These are phyloP conservation scores for Lycium ferocissimum DNA, from an alignment of 257 asterid species.

Conservation along the genomic window DNA sequence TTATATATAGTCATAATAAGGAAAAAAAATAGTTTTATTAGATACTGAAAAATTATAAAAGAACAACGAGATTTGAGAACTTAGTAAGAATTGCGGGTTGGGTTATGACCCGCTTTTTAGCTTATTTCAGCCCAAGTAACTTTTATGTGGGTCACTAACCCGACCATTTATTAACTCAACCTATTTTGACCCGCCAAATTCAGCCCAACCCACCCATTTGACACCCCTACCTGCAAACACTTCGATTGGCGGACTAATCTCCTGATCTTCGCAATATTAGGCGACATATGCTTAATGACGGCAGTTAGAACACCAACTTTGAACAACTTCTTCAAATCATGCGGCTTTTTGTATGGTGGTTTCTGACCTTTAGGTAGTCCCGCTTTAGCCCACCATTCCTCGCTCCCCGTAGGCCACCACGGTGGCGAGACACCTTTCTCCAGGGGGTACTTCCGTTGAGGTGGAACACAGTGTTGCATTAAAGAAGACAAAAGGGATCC, in stretches of 20 bases:
- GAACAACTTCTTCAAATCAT: conserved; percentile 75
- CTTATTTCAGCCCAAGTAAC: too few relatives aligned
- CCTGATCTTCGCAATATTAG: conserved; percentile 77
- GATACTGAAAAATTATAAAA: too few relatives aligned
- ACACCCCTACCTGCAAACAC: conserved; percentile 63
- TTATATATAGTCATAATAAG: too few relatives aligned
- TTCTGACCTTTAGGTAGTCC: conserved; percentile 59
- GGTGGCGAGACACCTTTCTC: conserved; percentile 69
- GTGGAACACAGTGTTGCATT: conserved; percentile 77
- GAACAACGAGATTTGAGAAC: too few relatives aligned
- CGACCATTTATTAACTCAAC: too few relatives aligned
- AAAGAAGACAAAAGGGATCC: conserved; percentile 72
- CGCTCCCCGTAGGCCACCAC: conserved; percentile 84
- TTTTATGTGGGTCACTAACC: too few relatives aligned
- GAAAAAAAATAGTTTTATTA: too few relatives aligned
- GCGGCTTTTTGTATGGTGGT: conserved; percentile 72
- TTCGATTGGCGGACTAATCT: conserved; percentile 66
- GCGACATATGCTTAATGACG: conserved; percentile 88
- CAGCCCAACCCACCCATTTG: too few relatives aligned
- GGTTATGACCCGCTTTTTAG: too few relatives aligned
- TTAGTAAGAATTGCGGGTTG: too few relatives aligned
- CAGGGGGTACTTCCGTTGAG: conserved; percentile 66
- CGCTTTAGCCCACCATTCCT: conserved; percentile 67
- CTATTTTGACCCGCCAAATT: too few relatives aligned
- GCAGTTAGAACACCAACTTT: conserved; percentile 75